Evolutionary conservation across 305 asterid genomes (phyloP).

Genomic region (Solanum hybrid): DNA sequence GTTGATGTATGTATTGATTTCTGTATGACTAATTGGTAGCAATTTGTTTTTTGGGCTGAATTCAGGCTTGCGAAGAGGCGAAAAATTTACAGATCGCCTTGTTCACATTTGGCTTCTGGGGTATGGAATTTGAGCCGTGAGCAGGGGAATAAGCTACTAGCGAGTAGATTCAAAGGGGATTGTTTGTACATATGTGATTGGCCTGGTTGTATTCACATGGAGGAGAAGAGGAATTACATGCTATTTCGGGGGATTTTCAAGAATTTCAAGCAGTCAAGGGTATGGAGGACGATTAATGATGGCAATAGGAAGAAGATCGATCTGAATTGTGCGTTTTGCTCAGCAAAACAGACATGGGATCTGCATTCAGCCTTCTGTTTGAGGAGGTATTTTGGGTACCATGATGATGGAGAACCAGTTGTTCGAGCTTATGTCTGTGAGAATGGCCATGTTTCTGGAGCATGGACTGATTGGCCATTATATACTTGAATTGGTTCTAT

Average conservation of each 20-base stretch:
- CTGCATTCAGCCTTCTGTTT: slow-evolving; percentile 84
- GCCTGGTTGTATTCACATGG: slow-evolving; percentile 85
- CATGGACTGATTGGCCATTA: slow-evolving; percentile 97
- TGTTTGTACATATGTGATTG: slow-evolving; percentile 76
- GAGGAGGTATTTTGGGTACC: slow-evolving; percentile 82
- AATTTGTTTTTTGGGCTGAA: neutral
- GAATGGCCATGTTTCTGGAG: slow-evolving; percentile 94
- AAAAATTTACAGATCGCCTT: slow-evolving; percentile 35
- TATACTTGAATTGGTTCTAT: slow-evolving; percentile 34
- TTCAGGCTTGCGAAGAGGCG: slow-evolving; percentile 34
- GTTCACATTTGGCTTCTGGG: slow-evolving; percentile 77
- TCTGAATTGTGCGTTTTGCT: slow-evolving; percentile 68
- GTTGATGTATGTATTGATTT: neutral
- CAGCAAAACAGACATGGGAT: slow-evolving; percentile 70
- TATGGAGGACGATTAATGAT: slow-evolving; percentile 93
- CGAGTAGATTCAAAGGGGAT: slow-evolving; percentile 81
- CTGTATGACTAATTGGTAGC: neutral
- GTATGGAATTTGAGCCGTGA: slow-evolving; percentile 86
- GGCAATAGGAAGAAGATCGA: slow-evolving; percentile 55
- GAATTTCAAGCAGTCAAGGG: slow-evolving; percentile 87
- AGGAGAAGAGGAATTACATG: slow-evolving; percentile 94
- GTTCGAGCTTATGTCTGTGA: slow-evolving; percentile 94
- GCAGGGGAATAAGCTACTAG: slow-evolving; percentile 81
- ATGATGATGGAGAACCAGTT: slow-evolving; percentile 91
- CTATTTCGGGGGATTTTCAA: slow-evolving; percentile 81